phyloP scores from a whole-genome alignment of 495 filamentous ascomycete species.

The Podospora appendiculata region DNA sequence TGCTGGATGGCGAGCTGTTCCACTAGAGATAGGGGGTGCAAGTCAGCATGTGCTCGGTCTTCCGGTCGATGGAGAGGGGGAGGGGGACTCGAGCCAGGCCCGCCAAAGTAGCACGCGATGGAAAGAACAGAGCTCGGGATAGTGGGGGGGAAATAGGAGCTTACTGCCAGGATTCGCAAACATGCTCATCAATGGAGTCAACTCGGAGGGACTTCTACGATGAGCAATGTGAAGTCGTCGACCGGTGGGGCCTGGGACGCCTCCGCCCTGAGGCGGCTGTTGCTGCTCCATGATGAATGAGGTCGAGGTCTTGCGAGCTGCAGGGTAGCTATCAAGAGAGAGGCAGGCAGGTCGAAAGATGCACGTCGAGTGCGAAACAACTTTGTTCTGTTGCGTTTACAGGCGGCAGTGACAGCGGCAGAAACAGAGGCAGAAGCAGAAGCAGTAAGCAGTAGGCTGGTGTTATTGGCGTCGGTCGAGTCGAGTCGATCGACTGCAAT shows the following conservation, averaged over 20 bases:
- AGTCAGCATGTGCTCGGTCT: too few relatives aligned
- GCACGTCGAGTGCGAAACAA: conserved; percentile 45
- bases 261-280: conserved; percentile 47
- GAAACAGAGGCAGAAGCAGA: background rate
- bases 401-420: background rate
- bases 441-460: background rate
- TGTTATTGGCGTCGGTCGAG: background rate
- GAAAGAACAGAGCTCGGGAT: too few relatives aligned
- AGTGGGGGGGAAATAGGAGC: conserved; percentile 13
- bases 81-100: too few relatives aligned
- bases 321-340: background rate
- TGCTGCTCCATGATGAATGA: conserved; percentile 57
- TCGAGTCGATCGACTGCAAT: background rate
- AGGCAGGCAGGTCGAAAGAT: conserved; percentile 7
- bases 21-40: conserved; percentile 45
- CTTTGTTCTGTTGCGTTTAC: conserved; percentile 9
- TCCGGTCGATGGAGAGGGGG: too few relatives aligned
- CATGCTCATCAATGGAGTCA: conserved; percentile 98
- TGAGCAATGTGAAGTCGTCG: conserved; percentile 96
- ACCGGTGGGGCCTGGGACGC: conserved; percentile 72
- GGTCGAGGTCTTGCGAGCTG: conserved; percentile 12
- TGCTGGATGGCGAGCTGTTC: conserved; percentile 98
- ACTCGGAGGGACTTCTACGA: conserved; percentile 91
- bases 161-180: conserved; percentile 49
- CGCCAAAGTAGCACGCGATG: too few relatives aligned